phyloP scores from a whole-genome alignment of 805 yeast species.

The Cyberlindnera japonica region DNA sequence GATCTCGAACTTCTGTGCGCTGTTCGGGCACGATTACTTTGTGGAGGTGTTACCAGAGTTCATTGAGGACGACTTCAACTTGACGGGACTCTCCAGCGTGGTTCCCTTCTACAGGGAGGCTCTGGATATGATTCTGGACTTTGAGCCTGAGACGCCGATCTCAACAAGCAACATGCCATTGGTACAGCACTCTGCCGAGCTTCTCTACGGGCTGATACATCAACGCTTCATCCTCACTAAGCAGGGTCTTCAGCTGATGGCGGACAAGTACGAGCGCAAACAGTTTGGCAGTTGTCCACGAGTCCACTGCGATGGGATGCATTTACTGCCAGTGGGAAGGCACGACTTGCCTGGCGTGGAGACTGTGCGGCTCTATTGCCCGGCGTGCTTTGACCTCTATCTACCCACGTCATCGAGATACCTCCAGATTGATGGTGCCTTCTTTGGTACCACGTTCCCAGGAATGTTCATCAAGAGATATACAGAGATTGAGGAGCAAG shows the following conservation, averaged over 20 bases:
- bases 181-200: slow-evolving; percentile 86
- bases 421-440: slow-evolving; percentile 91
- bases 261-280: slow-evolving; percentile 85
- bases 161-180: slow-evolving; percentile 68
- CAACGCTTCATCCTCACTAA: slow-evolving; percentile 87
- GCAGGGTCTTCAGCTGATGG: slow-evolving; percentile 86
- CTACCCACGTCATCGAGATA: slow-evolving; percentile 84
- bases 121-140: slow-evolving; percentile 81
- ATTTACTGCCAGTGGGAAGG: slow-evolving; percentile 85
- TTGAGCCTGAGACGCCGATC: slow-evolving; percentile 52
- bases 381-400: slow-evolving; percentile 89
- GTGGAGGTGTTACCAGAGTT: slow-evolving; percentile 90
- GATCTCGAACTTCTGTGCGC: slow-evolving; percentile 51
- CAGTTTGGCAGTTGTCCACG: slow-evolving; percentile 93
- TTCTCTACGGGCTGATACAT: slow-evolving; percentile 89
- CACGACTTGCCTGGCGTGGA: slow-evolving; percentile 89
- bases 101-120: slow-evolving; percentile 94
- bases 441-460: slow-evolving; percentile 93
- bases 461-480: slow-evolving; percentile 88
- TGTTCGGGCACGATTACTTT: slow-evolving; percentile 74
- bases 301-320: slow-evolving; percentile 84
- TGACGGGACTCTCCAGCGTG: slow-evolving; percentile 80
- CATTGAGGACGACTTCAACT: slow-evolving; percentile 93
- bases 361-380: slow-evolving; percentile 90
- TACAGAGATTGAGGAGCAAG: slow-evolving; percentile 83